phyloP scores from a whole-genome alignment of 352 stramenopile genomes.

The Phytophthora pseudosyringae region DNA sequence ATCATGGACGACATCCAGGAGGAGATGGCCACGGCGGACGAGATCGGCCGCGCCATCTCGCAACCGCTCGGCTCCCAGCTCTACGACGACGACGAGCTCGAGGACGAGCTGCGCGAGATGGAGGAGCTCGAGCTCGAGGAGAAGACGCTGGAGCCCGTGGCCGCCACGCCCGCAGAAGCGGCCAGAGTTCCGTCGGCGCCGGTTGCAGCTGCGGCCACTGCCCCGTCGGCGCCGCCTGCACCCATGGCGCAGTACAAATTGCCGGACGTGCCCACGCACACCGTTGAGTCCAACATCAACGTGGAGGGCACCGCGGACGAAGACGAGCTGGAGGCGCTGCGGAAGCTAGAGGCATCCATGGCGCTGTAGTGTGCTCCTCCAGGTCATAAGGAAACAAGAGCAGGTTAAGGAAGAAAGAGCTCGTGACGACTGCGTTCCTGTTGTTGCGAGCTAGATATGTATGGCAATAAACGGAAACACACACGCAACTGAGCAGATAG shows the following conservation, averaged over 20 bases:
- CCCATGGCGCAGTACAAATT: slow-evolving; percentile 64
- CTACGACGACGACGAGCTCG: slow-evolving; percentile 94
- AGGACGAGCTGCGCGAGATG: slow-evolving; percentile 94
- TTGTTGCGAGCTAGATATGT: slow-evolving; percentile 28
- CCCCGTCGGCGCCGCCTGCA: slow-evolving; percentile 28
- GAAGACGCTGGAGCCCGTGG: slow-evolving; percentile 68
- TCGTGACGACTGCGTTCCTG: not conserved
- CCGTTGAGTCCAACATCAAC: slow-evolving; percentile 79
- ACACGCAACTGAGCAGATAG: slow-evolving; percentile 6
- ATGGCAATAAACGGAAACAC: slow-evolving; percentile 37
- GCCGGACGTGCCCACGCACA: slow-evolving; percentile 79
- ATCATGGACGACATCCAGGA: slow-evolving; percentile 99
- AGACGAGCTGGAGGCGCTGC: slow-evolving; percentile 85
- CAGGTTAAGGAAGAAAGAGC: slow-evolving; percentile 7
- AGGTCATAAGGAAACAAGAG: slow-evolving; percentile 19
- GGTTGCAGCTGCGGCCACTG: slow-evolving; percentile 31
- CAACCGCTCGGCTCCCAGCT: slow-evolving; percentile 94
- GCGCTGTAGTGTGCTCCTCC: slow-evolving; percentile 53
- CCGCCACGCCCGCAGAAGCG: slow-evolving; percentile 33
- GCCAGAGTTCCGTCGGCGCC: slow-evolving; percentile 33
- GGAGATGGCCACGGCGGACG: slow-evolving; percentile 95
- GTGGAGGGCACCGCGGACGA: slow-evolving; percentile 75
- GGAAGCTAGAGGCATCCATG: slow-evolving; percentile 89
- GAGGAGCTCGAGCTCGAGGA: slow-evolving; percentile 93
- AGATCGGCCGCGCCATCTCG: slow-evolving; percentile 95